phyloP scores from a whole-genome alignment of 495 filamentous ascomycete species.

The Aspergillus diversus region DNA sequence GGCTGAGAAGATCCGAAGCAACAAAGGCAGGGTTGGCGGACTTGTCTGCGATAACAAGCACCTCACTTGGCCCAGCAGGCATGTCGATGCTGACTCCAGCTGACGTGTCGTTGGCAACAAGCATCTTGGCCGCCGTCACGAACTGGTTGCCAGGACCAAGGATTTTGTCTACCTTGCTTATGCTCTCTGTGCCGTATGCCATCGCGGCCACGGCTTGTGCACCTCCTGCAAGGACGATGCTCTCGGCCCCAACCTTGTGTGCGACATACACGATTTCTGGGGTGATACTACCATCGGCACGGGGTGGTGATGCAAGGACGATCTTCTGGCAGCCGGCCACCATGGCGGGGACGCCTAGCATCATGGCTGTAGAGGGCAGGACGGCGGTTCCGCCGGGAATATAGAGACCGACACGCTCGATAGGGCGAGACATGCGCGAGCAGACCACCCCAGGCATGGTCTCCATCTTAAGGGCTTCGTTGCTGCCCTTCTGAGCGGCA shows the following conservation, averaged over 20 bases:
- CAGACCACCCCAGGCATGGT: conserved; percentile 98
- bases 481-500: conserved; percentile 76
- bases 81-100: conserved; percentile 96
- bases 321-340: conserved; percentile 98
- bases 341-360: conserved; percentile 97
- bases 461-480: conserved; percentile 78
- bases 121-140: conserved; percentile 97
- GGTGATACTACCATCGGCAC: conserved; percentile 85
- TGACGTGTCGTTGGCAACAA: conserved; percentile 92
- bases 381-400: conserved; percentile 96
- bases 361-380: conserved; percentile 91
- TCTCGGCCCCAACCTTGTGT: conserved; percentile 93
- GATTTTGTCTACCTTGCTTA: conserved; percentile 98
- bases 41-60: conserved; percentile 93
- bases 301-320: conserved; percentile 87
- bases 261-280: conserved; percentile 98
- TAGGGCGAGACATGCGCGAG: conserved; percentile 88
- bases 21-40: conserved; percentile 92
- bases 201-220: conserved; percentile 89
- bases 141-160: conserved; percentile 98
- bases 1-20: conserved; percentile 88
- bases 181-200: conserved; percentile 69
- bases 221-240: conserved; percentile 92
- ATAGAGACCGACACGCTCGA: conserved; percentile 93
- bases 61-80: conserved; percentile 96